Percentiles rank a stretch among this genome's conserved stretches.
phyloP scores from a whole-genome alignment of 257 asterid genomes.

The Solanum lycopersicoides region DNA sequence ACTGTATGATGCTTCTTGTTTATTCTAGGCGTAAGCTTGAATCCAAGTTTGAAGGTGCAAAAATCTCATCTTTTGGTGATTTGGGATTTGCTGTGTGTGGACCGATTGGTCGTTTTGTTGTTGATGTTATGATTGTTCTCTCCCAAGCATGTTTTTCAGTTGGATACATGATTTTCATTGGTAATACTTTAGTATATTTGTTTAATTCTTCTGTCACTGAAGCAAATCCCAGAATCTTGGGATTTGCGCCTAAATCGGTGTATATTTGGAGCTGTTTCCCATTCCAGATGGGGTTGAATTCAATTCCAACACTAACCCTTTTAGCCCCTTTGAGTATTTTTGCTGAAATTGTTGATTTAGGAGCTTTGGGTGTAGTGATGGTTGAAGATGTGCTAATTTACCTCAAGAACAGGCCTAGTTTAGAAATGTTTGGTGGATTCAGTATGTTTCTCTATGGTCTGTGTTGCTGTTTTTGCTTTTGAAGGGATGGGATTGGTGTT shows the following conservation, averaged over 20 bases:
- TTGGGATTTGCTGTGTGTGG: slow-evolving; percentile 14
- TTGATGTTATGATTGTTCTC: slow-evolving; percentile 10
- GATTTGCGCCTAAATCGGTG: slow-evolving; percentile 6
- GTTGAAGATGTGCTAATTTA: slow-evolving; percentile 4
- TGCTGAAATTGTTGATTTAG: slow-evolving; percentile 11
- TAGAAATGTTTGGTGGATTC: slow-evolving; percentile 8
- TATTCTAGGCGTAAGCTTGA: slow-evolving; percentile 1
- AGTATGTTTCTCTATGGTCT: slow-evolving; percentile 4
- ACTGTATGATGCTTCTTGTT: slow-evolving; percentile 14
- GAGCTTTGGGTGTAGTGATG: slow-evolving; percentile 17
- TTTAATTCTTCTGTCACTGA: not conserved
- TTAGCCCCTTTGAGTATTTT: slow-evolving; percentile 17
- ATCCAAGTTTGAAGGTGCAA: not conserved
- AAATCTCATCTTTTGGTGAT: slow-evolving; percentile 13
- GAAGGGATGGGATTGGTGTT: slow-evolving; percentile 13
- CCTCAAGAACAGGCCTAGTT: slow-evolving; percentile 2
- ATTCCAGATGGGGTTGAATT: slow-evolving; percentile 13
- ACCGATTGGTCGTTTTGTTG: slow-evolving; percentile 3
- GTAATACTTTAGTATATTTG: slow-evolving; percentile 5
- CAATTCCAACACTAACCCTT: slow-evolving; percentile 8
- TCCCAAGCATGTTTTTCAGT: slow-evolving; percentile 11
- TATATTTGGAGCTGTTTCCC: slow-evolving; percentile 9
- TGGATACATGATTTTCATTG: slow-evolving; percentile 7
- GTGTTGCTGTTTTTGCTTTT: slow-evolving; percentile 11
- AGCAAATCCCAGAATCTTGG: not conserved